These are phyloP conservation scores for Biscogniauxia sp. DNA, from an alignment of 2,329 filamentous ascomycete species.

Conservation along the genomic window DNA sequence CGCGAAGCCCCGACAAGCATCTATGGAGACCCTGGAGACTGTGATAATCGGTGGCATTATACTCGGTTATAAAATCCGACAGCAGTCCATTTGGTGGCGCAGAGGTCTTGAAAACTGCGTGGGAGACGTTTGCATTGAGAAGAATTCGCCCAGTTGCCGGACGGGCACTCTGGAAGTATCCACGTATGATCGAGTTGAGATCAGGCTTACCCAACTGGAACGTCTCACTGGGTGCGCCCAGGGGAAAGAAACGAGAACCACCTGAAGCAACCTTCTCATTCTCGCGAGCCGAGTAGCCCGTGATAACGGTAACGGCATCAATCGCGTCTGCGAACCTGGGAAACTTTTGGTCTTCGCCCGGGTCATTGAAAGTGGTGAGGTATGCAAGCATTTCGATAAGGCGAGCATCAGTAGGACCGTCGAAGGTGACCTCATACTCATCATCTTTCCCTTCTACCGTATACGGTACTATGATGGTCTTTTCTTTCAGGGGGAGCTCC, in stretches of 20 bases:
- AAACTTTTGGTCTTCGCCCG: conserved; percentile 37
- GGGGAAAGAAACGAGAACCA: conserved; percentile 46
- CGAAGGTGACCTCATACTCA: conserved; percentile 41
- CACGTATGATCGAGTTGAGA: conserved; percentile 44
- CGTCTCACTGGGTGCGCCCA: conserved; percentile 31
- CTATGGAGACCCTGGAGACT: conserved; percentile 8
- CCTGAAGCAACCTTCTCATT: conserved; percentile 36
- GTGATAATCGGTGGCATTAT: neutral
- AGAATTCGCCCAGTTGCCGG: conserved; percentile 53
- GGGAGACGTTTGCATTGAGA: conserved; percentile 54
- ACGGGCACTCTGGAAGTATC: conserved; percentile 55
- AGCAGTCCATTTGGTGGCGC: conserved; percentile 30
- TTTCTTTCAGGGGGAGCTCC: conserved; percentile 35
- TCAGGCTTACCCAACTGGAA: conserved; percentile 27
- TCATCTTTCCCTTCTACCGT: conserved; percentile 35
- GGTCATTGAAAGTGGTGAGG: conserved; percentile 36
- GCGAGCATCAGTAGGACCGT: conserved; percentile 37
- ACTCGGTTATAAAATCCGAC: conserved; percentile 31
- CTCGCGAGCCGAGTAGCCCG: conserved; percentile 44
- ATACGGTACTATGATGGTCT: conserved; percentile 37
- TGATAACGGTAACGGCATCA: conserved; percentile 51
- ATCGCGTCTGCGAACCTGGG: conserved; percentile 49
- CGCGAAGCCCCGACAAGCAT: conserved; percentile 21
- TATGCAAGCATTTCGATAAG: conserved; percentile 42
- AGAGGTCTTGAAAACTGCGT: conserved; percentile 48